These are phyloP conservation scores for Middelhovenomyces tepae DNA, from an alignment of 805 yeast species.

Conservation along the genomic window DNA sequence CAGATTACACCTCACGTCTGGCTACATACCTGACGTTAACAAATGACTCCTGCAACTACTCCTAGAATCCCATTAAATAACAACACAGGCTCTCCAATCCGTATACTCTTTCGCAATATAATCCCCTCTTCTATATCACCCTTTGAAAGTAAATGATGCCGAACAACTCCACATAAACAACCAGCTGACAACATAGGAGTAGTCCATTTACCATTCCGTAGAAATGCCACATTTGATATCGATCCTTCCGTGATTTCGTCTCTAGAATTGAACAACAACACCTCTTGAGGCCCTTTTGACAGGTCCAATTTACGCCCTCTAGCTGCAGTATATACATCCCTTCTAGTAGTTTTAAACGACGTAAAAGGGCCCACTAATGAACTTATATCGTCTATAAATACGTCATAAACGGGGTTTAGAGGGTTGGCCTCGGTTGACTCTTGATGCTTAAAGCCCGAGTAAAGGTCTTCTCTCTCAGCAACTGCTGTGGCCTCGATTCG, in stretches of 20 bases:
- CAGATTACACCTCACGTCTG: too few relatives aligned
- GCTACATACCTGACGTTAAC: too few relatives aligned
- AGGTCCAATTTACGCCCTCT: constrained; percentile 37
- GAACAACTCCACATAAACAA: constrained; percentile 74
- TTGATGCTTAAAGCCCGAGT: constrained; percentile 21
- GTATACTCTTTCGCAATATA: constrained; percentile 38
- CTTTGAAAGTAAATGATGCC: constrained; percentile 53
- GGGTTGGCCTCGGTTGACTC: constrained; percentile 15
- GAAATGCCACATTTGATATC: constrained; percentile 69
- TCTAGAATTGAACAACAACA: constrained; percentile 54
- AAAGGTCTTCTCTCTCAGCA: constrained; percentile 22
- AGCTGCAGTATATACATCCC: constrained; percentile 56
- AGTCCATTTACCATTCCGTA: constrained; percentile 49
- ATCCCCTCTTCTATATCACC: constrained; percentile 46
- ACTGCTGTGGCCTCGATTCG: constrained; percentile 30
- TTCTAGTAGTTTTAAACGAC: constrained; percentile 74
- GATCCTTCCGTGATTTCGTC: constrained; percentile 71
- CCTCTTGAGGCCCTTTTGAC: constrained; percentile 42
- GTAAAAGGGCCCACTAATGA: constrained; percentile 64
- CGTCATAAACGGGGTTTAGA: constrained; percentile 39
- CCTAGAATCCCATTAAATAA: constrained; percentile 82
- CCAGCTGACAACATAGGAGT: constrained; percentile 76
- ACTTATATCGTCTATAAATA: constrained; percentile 50
- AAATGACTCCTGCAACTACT: too few relatives aligned
- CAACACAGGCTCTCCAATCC: constrained; percentile 59